Evolutionary conservation across 2,329 filamentous ascomycete genomes (phyloP), one percentile per base, ranked within the genome.

Genomic region (Shiraia sp.): DNA sequence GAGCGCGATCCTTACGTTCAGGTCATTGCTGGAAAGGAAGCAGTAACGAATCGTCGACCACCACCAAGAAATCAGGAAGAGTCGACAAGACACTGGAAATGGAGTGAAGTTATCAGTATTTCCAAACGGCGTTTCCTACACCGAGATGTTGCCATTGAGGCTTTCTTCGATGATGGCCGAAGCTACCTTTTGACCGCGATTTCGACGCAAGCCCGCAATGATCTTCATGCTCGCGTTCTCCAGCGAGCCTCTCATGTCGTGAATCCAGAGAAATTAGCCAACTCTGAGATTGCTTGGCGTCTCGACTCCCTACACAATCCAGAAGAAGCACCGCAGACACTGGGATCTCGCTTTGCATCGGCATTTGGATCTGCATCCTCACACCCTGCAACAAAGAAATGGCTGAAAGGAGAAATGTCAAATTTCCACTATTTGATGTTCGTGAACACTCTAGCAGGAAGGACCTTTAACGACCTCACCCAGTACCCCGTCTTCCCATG

Each of bases 401-500:
- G 93, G 93, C 81, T 93, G 45, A 87, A 85, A 64, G 93, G 95
- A 10, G 93, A 99, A 61, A 90, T 97, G 35, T 97, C 92, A 10
- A 99, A 99, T 68, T 99, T 99, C 60, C 90, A 97, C 69, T 99
- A 99, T 63, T 80, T 99, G 25, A 99, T 99, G 92, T 84, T 96
- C 46, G 85, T 99, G 62, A 99, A 99, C 63, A 97, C 93, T 0
- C 89, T 99, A 80, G 95, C 95, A 19, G 93, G 93, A 2, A 80
- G 93, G 37, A 97, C 93, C 0, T 99, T 99, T 74, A 99, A 99
- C 63, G 93, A 99, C 63, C 76, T 99, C 13, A 99, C 93, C 0
- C 95, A 99, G 61, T 99, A 99, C 60, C 93, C 93, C 0, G 91
- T 99, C 13, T 99, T 99, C 53, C 93, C 93, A 0, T 99, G 93